These are phyloP conservation scores for Cladosporium oxysporum DNA, from an alignment of 2,329 filamentous ascomycete species.

Conservation along the genomic window DNA sequence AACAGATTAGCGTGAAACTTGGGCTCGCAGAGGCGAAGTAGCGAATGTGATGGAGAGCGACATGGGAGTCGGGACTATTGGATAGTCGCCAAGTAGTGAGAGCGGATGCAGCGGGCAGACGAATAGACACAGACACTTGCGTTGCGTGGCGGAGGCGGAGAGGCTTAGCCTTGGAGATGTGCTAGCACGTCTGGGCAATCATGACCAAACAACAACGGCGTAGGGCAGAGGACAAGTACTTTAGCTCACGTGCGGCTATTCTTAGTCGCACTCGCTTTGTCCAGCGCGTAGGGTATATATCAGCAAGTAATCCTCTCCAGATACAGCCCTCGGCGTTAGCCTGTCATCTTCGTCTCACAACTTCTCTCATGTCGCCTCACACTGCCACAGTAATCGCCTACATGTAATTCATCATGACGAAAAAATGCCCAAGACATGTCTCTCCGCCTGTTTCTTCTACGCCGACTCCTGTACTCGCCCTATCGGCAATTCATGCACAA, in stretches of 20 bases:
- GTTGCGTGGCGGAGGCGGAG: background rate
- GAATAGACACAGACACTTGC: no score
- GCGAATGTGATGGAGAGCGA: conserved; percentile 12
- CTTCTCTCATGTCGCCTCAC: background rate
- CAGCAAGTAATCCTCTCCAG: background rate
- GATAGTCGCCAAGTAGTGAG: conserved; percentile 12
- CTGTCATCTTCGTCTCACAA: background rate
- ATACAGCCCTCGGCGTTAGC: background rate
- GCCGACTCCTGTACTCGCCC: background rate
- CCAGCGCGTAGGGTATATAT: background rate
- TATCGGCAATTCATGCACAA: background rate
- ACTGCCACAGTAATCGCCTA: background rate
- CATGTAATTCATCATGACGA: background rate
- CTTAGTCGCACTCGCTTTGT: conserved; percentile 3
- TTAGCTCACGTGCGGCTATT: conserved; percentile 1
- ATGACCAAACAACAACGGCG: background rate
- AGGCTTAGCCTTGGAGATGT: background rate
- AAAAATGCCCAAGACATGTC: background rate
- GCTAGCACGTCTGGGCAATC: conserved; percentile 5
- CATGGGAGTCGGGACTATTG: background rate
- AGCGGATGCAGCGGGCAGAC: conserved; percentile 4
- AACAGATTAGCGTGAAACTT: conserved; percentile 6
- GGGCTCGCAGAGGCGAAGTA: conserved; percentile 1
- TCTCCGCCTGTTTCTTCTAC: background rate
- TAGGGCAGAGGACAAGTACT: background rate